phyloP scores from a whole-genome alignment of 1,284 basidiomycete species.

The Schizophyllum commune region DNA sequence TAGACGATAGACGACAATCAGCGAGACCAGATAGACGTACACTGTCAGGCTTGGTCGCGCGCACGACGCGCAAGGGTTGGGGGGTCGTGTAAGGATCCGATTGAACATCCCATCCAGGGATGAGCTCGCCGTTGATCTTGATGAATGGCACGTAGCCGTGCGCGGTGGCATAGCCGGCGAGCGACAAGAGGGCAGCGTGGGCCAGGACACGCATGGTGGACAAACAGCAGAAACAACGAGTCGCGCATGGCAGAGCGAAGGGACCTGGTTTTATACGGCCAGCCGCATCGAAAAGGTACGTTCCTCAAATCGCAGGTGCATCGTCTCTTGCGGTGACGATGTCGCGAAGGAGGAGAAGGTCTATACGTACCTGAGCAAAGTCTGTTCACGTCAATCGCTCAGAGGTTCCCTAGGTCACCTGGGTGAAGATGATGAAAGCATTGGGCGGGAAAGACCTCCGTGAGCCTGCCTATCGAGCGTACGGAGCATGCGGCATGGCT shows the following conservation, averaged over 20 bases:
- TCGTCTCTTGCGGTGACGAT: neutral
- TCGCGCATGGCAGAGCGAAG: neutral
- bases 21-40: constrained; percentile 1
- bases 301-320: neutral
- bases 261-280: neutral
- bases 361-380: neutral
- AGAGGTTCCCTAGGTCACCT: neutral
- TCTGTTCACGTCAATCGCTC: neutral
- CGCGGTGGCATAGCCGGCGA: constrained; percentile 13
- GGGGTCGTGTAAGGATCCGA: constrained; percentile 19
- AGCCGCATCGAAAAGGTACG: neutral
- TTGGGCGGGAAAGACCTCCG: neutral
- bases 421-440: neutral
- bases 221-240: too few relatives aligned
- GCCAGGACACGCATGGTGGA: neutral
- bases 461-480: too few relatives aligned
- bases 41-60: constrained; percentile 25
- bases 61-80: constrained; percentile 24
- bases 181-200: neutral
- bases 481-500: neutral
- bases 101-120: constrained; percentile 9
- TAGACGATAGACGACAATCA: neutral
- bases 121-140: constrained; percentile 19
- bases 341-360: neutral
- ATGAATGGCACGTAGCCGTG: constrained; percentile 23